Evolutionary conservation across 2,329 filamentous ascomycete genomes (phyloP).

Genomic region (Phyllosticta citrichinensis): DNA sequence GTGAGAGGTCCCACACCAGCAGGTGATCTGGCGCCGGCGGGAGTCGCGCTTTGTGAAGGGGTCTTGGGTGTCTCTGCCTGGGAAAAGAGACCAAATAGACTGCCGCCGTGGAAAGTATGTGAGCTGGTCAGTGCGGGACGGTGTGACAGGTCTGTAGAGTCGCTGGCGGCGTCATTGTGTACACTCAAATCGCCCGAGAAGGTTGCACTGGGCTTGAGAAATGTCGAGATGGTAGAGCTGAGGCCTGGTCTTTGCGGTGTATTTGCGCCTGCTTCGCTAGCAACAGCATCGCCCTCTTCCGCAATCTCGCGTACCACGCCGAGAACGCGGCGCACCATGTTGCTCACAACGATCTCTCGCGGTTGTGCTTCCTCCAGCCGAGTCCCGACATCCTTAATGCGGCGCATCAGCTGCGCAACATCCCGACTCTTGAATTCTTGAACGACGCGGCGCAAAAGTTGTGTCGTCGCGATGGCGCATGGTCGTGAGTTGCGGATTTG

Average conservation of each 20-base stretch:
- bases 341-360: conserved; percentile 83
- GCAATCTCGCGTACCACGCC: conserved; percentile 87
- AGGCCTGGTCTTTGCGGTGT: conserved; percentile 26
- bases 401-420: conserved; percentile 66
- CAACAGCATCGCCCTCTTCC: conserved; percentile 61
- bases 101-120: conserved; percentile 60
- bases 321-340: conserved; percentile 83
- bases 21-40: conserved; percentile 36
- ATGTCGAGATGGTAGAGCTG: conserved; percentile 34
- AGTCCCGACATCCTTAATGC: conserved; percentile 69
- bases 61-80: conserved; percentile 42
- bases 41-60: conserved; percentile 38
- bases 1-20: conserved; percentile 31
- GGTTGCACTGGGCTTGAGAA: conserved; percentile 34
- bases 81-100: conserved; percentile 81
- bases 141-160: conserved; percentile 26
- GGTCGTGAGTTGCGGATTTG: conserved; percentile 82
- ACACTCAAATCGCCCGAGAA: conserved; percentile 24
- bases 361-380: conserved; percentile 75
- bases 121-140: conserved; percentile 55
- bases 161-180: conserved; percentile 22
- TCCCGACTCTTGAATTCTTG: conserved; percentile 70
- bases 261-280: conserved; percentile 53
- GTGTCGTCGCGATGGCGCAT: conserved; percentile 84
- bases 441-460: conserved; percentile 79